Conservation (phyloP, 768 basidiomycete species). For the Chlorophyllum brunneum region DNA sequence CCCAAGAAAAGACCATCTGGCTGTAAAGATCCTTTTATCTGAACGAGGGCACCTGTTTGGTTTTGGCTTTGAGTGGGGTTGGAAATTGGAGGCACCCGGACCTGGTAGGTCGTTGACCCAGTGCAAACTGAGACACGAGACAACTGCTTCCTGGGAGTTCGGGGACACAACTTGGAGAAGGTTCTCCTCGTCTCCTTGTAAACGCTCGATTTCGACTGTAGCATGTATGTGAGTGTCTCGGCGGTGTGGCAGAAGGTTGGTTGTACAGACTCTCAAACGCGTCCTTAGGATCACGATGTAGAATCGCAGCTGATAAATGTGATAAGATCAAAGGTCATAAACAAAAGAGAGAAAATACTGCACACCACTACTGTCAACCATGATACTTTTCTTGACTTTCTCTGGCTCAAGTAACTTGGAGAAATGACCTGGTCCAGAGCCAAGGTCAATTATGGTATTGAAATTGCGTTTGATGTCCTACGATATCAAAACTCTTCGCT, state of each 20-base stretch:
- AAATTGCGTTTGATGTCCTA: slow-evolving; percentile 93
- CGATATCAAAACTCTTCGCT: background rate
- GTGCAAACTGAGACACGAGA: slow-evolving; percentile 88
- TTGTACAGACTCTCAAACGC: slow-evolving; percentile 70
- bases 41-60: slow-evolving; percentile 68
- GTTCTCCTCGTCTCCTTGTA: slow-evolving; percentile 82
- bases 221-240: slow-evolving; percentile 9
- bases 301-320: slow-evolving; percentile 47
- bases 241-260: slow-evolving; percentile 5
- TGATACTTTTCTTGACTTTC: slow-evolving; percentile 66
- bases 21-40: slow-evolving; percentile 78
- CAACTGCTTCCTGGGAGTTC: slow-evolving; percentile 85
- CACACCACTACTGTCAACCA: slow-evolving; percentile 87
- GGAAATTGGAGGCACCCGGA: slow-evolving; percentile 49
- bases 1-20: slow-evolving; percentile 95
- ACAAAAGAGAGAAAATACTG: slow-evolving; percentile 3
- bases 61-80: background rate
- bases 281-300: slow-evolving; percentile 73
- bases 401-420: slow-evolving; percentile 72
- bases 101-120: slow-evolving; percentile 99
- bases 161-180: slow-evolving; percentile 61
- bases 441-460: slow-evolving; percentile 76
- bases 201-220: slow-evolving; percentile 72
- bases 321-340: background rate
- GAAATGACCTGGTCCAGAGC: slow-evolving; percentile 90